Base-by-base conservation (phyloP, 75 land plant genomes). In the Picea glauca region DNA sequence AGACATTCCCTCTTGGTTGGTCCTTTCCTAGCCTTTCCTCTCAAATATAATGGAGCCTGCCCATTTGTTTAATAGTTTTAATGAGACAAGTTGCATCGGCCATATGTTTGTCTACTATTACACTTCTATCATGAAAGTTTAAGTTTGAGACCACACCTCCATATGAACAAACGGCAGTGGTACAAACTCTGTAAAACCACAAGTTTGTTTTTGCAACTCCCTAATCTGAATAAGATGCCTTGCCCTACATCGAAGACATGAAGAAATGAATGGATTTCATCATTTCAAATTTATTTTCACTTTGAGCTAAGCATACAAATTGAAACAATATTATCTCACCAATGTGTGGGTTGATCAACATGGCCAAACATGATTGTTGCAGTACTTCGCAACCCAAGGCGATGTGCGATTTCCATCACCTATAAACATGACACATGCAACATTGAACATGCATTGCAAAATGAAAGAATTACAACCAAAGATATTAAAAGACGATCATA, bases 171-270 rank as follows among this genome's bases (percentile, higher is more conserved):
- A 85, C 30, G 87, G 87, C 6, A 85, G 85, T 50, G 87, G 87
- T 80, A 85, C 87, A 85, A 85, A 85, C 75, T 85, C 87, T 14
- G 87, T 77, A 77, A 85, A 85, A 65, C 87, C 87, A 13, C 81
- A 78, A 13, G 85, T 82, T 58, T 63, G 73, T 56, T 79, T 78
- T 61, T 84, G 85, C 18, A 85, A 57, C 26, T 60, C 72, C 74
- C 81, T 85, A 58, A 85, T 60, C 30, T 5, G 76, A 74, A 82
- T 84, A 20, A 84, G 72, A 81, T 84, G 86, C 58, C 66, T 76
- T 46, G 86, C 86, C 86, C 86, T 84, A 59, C 50, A 60, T 79
- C 18, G 32, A 60, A 58, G 75, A 30, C 3, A 40, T 20, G 38
- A 21, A 50, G 46, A 17, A 70, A 74, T 26, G 5, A 33, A 23